A percentile compares a stretch with the other conserved stretches of the same genome.
Evolutionary conservation across 1,284 basidiomycete genomes (phyloP).

Genomic region (Bothia castanella): DNA sequence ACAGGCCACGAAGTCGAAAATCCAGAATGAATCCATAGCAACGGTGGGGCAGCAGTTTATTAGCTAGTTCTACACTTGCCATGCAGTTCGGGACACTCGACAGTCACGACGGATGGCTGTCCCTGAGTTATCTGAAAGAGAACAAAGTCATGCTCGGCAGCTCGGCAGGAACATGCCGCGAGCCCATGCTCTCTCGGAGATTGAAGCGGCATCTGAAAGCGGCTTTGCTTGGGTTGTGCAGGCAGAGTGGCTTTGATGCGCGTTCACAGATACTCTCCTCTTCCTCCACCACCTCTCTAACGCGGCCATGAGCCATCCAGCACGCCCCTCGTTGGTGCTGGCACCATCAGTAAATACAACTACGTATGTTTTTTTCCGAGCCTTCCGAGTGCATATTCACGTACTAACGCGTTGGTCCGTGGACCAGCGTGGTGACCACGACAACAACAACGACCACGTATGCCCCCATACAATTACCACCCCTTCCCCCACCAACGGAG

Average conservation of each 20-base stretch:
- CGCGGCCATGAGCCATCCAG: constrained; percentile 49
- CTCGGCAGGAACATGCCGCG: constrained; percentile 19
- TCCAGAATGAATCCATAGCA: constrained; percentile 3
- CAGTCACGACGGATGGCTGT: too few relatives aligned
- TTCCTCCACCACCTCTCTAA: constrained; percentile 21
- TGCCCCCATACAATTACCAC: constrained; percentile 72
- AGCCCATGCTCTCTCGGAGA: constrained; percentile 17
- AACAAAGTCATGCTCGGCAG: constrained; percentile 14
- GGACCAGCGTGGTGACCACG: constrained; percentile 72
- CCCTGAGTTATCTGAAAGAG: background rate
- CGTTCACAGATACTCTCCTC: constrained; percentile 27
- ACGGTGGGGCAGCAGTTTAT: too few relatives aligned
- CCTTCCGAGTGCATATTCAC: constrained; percentile 4
- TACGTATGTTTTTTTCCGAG: constrained; percentile 48
- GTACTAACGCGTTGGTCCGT: constrained; percentile 29
- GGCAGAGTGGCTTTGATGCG: constrained; percentile 35
- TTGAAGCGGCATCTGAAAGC: constrained; percentile 28
- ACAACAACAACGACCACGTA: constrained; percentile 83
- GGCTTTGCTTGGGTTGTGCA: constrained; percentile 31
- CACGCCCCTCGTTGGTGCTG: constrained; percentile 61
- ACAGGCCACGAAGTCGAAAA: background rate
- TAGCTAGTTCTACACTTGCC: too few relatives aligned
- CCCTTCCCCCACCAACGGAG: constrained; percentile 60
- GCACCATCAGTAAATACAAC: constrained; percentile 76
- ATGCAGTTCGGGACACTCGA: too few relatives aligned